Evolutionary conservation across 345 rosid species (phyloP).

Genomic region (Rhodamnia argentea): DNA sequence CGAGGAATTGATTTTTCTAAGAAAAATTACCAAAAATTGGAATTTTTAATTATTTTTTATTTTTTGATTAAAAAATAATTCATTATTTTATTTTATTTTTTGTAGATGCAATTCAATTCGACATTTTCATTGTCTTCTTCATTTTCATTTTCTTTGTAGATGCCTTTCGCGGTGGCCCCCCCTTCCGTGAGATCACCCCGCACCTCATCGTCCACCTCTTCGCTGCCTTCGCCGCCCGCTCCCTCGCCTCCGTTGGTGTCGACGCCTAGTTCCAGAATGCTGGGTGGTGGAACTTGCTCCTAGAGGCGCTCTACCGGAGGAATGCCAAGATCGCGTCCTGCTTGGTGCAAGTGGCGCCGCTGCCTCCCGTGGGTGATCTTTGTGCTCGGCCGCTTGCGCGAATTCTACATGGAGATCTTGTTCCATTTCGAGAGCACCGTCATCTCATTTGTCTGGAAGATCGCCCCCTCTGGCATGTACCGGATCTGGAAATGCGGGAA

Average conservation of each 20-base stretch:
- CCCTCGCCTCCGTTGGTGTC: conserved; percentile 56
- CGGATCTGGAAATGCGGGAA: conserved; percentile 90
- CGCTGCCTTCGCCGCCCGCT: conserved; percentile 34
- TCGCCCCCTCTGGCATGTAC: conserved; percentile 93
- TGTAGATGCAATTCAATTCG: too few relatives aligned
- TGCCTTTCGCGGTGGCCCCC: conserved; percentile 44
- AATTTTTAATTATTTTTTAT: too few relatives aligned
- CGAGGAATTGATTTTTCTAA: too few relatives aligned
- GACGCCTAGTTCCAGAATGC: conserved; percentile 67
- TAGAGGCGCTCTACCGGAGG: conserved; percentile 70
- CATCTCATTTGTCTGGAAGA: conserved; percentile 72
- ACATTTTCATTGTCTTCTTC: too few relatives aligned
- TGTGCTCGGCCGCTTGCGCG: conserved; percentile 66
- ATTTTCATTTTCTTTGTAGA: too few relatives aligned
- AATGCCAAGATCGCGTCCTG: conserved; percentile 42
- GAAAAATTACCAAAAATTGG: too few relatives aligned
- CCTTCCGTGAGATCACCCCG: conserved; percentile 67
- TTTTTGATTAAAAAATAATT: too few relatives aligned
- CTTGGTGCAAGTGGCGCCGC: conserved; percentile 88
- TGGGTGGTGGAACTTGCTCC: conserved; percentile 73
- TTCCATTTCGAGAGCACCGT: conserved; percentile 90
- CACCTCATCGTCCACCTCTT: conserved; percentile 66
- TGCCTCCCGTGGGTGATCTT: conserved; percentile 65
- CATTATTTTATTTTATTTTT: too few relatives aligned
- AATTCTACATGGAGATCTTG: conserved; percentile 89